phyloP scores from a whole-genome alignment of 768 basidiomycete species.

The Psilocybe tampanensis region DNA sequence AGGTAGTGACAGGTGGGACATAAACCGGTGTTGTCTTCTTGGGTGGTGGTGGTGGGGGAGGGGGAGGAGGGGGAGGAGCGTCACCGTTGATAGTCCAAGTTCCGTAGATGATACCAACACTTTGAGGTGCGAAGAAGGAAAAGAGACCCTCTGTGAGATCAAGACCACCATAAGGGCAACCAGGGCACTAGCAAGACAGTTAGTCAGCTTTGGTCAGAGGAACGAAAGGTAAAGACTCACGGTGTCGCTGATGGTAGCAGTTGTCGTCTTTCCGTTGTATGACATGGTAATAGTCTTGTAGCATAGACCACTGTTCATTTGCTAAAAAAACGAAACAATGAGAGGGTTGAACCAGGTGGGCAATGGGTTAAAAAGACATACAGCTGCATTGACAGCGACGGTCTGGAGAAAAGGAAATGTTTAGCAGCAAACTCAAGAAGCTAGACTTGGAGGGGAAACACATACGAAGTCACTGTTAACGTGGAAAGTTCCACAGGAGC shows the following conservation, averaged over 20 bases:
- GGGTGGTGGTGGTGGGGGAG: constrained; percentile 16
- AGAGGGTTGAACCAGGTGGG: constrained; percentile 19
- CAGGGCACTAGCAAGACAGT: constrained; percentile 16
- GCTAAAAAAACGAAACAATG: constrained; percentile 35
- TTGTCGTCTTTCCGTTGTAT: constrained; percentile 55
- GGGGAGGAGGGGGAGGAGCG: constrained; percentile 19
- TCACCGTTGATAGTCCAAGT: constrained; percentile 57
- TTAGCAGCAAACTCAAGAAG: neutral
- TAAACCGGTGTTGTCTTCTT: constrained; percentile 17
- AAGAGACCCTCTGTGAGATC: constrained; percentile 75
- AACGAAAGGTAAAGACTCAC: constrained; percentile 34
- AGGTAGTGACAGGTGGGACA: constrained; percentile 32
- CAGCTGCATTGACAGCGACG: constrained; percentile 47
- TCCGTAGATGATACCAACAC: constrained; percentile 59
- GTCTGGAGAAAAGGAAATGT: constrained; percentile 36
- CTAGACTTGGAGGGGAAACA: constrained; percentile 4
- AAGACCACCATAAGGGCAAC: constrained; percentile 63
- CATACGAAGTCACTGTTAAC: constrained; percentile 30
- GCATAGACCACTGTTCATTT: constrained; percentile 59
- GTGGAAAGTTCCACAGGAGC: constrained; percentile 32
- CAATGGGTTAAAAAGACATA: constrained; percentile 25
- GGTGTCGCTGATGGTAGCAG: constrained; percentile 64
- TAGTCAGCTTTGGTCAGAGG: constrained; percentile 4
- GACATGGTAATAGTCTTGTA: constrained; percentile 63
- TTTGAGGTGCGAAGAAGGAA: constrained; percentile 51